phyloP scores from a whole-genome alignment of 2,329 filamentous ascomycete species.

The Trichophyton schoenleinii region DNA sequence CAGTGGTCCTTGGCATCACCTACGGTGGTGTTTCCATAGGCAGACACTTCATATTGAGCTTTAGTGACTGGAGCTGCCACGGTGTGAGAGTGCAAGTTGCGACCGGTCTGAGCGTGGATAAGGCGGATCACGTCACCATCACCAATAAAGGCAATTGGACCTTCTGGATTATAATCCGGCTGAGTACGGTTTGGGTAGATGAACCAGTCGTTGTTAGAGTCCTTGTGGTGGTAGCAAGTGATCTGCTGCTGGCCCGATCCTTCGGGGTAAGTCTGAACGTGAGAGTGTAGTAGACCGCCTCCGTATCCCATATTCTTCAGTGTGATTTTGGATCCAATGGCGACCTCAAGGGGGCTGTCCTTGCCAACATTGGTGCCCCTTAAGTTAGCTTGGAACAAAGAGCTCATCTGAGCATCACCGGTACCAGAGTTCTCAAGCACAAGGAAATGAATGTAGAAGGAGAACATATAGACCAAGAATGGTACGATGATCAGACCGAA shows the following conservation, averaged over 20 bases:
- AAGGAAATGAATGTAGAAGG: constrained; percentile 87
- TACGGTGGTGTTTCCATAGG: constrained; percentile 87
- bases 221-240: constrained; percentile 99
- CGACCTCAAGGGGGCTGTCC: constrained; percentile 86
- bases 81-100: constrained; percentile 90
- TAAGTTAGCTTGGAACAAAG: constrained; percentile 94
- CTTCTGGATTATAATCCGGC: constrained; percentile 57
- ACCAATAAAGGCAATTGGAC: constrained; percentile 59
- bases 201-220: constrained; percentile 99
- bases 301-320: constrained; percentile 99
- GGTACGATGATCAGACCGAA: constrained; percentile 81
- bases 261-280: constrained; percentile 91
- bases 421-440: constrained; percentile 89
- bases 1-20: constrained; percentile 98
- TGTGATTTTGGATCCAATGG: constrained; percentile 75
- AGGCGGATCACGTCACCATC: constrained; percentile 71
- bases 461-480: constrained; percentile 83
- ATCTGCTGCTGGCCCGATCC: constrained; percentile 91
- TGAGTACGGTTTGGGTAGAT: constrained; percentile 86
- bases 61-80: constrained; percentile 83
- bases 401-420: constrained; percentile 99
- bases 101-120: constrained; percentile 88
- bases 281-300: constrained; percentile 87
- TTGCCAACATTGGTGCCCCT: constrained; percentile 87
- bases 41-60: constrained; percentile 82